These are phyloP conservation scores for Arthroderma sp. DNA, from an alignment of 2,329 filamentous ascomycete genomes.

Conservation along the genomic window DNA sequence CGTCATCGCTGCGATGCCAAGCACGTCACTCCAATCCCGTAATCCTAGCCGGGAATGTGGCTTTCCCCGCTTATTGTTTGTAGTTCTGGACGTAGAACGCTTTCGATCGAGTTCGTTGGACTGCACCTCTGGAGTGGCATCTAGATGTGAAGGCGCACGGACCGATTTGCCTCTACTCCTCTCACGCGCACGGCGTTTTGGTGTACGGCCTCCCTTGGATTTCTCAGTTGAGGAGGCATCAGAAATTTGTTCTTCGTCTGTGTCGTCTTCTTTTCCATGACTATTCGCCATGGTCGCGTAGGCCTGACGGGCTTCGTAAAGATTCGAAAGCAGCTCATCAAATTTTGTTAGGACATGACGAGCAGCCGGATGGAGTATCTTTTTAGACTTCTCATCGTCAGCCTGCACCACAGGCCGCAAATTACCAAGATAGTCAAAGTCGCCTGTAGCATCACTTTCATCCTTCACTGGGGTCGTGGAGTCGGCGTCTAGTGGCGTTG, in stretches of 20 bases:
- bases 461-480: slow-evolving; percentile 4
- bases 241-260: slow-evolving; percentile 6
- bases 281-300: slow-evolving; percentile 22
- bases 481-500: slow-evolving; percentile 14
- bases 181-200: no score
- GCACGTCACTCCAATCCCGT: slow-evolving; percentile 73
- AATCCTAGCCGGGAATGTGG: slow-evolving; percentile 21
- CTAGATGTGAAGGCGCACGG: no score
- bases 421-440: slow-evolving; percentile 12
- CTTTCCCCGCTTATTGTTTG: neutral
- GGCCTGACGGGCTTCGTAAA: slow-evolving; percentile 54
- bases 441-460: slow-evolving; percentile 5
- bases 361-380: slow-evolving; percentile 53
- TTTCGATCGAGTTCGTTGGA: no score
- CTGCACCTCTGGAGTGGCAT: no score
- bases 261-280: slow-evolving; percentile 19
- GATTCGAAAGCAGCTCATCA: slow-evolving; percentile 53
- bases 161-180: no score
- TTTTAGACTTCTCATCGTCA: slow-evolving; percentile 56
- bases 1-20: slow-evolving; percentile 62
- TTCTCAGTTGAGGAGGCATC: slow-evolving; percentile 3
- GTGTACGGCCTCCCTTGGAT: no score
- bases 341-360: slow-evolving; percentile 57
- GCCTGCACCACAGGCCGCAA: slow-evolving; percentile 44
- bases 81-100: no score